Evolutionary conservation across 2,329 filamentous ascomycete genomes (phyloP), one percentile per base, ranked within the genome.

Genomic region (Epichloe hybrida): DNA sequence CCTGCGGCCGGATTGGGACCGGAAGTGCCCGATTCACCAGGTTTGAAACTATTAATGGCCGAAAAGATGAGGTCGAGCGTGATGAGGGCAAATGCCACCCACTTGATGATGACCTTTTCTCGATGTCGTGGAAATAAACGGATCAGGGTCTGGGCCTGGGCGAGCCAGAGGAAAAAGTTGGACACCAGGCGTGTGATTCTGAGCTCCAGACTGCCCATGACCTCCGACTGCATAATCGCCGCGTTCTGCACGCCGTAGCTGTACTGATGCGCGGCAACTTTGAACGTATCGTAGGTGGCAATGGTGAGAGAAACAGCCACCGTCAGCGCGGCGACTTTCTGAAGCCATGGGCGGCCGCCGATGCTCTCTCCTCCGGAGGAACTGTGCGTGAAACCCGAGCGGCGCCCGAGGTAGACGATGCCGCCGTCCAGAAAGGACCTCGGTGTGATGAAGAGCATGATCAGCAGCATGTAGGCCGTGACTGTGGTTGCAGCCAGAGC

Each of bases 31-130:
- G 52, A 42, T 39, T 50, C 74, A 34, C 70, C 72, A 21, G 68
- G 80, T 48, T 73, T 64, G 62, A 97, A 97, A 61, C 86, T 93
- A 72, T 96, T 94, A 52, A 97, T 77, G 46, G 86, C 88, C 61
- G 86, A 90, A 66, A 98, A 98, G 11, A 90, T 81, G 42, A 91
- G 83, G 64, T 97, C 91, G 53, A 96, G 76, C 0, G 88, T 80
- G 61, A 98, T 96, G 52, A 98, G 78, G 3, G 86, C 89, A 63
- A 97, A 96, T 1, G 91, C 93, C 13, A 91, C 88, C 91, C 91
- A 98, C 70, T 97, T 97, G 70, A 98, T 98, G 57, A 97, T 87
- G 49, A 97, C 83, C 69, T 97, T 97, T 69, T 98, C 93, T 62
- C 94, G 87, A 62, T 97, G 91, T 36, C 93, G 87, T 7, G 93